These are phyloP conservation scores for Ophiostoma sp. DNA, from an alignment of 2,329 filamentous ascomycete species.

Conservation along the genomic window DNA sequence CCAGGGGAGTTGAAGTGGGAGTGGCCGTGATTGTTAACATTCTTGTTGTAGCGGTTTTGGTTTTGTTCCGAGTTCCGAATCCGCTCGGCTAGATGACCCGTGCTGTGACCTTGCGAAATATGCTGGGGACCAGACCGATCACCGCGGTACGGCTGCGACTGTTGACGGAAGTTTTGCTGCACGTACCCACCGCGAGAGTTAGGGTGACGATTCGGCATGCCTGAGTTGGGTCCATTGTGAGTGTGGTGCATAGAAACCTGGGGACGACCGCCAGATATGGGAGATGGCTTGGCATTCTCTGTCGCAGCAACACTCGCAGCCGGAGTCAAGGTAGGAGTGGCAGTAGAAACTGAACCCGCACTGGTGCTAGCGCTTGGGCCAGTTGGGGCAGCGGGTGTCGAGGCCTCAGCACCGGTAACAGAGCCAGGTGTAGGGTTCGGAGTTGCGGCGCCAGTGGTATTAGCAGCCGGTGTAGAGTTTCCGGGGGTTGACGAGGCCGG, in stretches of 20 bases:
- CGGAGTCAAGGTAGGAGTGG: conserved; percentile 15
- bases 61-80: conserved; percentile 47
- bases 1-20: conserved; percentile 48
- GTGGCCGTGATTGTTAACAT: conserved; percentile 29
- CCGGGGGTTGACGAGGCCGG: conserved; percentile 1
- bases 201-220: conserved; percentile 41
- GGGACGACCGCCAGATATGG: background rate
- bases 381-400: background rate
- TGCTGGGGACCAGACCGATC: conserved; percentile 43
- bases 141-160: conserved; percentile 45
- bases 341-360: background rate
- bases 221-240: conserved; percentile 25
- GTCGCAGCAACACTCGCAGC: background rate
- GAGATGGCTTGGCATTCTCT: background rate
- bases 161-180: conserved; percentile 44
- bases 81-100: conserved; percentile 45
- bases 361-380: background rate
- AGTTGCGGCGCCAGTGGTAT: background rate
- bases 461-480: background rate
- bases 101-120: conserved; percentile 38
- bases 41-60: conserved; percentile 33
- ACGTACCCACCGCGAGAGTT: conserved; percentile 45
- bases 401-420: background rate
- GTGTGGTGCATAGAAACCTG: conserved; percentile 17
- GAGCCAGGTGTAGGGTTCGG: background rate